Evolutionary conservation across 495 filamentous ascomycete genomes (phyloP).

Genomic region (Xylaria cubensis): DNA sequence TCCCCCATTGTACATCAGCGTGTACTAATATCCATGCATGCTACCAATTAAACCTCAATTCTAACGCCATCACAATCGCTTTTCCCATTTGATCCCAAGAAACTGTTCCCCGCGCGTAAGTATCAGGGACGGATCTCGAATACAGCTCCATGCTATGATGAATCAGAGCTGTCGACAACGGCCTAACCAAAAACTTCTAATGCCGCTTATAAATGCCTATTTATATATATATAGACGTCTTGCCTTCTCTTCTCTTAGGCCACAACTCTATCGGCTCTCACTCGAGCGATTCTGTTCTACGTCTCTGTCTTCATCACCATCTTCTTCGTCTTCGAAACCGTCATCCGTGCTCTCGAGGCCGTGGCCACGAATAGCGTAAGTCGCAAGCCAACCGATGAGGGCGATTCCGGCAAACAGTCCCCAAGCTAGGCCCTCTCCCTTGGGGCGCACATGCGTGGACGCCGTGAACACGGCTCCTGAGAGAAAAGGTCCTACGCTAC

Average conservation of each 20-base stretch:
- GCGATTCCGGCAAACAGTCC: constrained; percentile 81
- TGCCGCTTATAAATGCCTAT: not conserved
- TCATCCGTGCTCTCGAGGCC: constrained; percentile 62
- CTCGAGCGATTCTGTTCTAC: not conserved
- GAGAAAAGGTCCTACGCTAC: constrained; percentile 86
- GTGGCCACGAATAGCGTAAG: constrained; percentile 71
- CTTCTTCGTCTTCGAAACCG: constrained; percentile 40
- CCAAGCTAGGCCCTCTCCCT: constrained; percentile 86
- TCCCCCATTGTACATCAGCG: not conserved
- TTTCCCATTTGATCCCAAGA: not conserved
- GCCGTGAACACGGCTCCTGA: constrained; percentile 84
- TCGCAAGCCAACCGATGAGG: constrained; percentile 77
- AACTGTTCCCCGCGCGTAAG: not conserved
- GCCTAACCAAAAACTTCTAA: constrained; percentile 5
- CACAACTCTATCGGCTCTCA: not conserved
- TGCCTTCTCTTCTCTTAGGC: not conserved
- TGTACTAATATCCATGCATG: not conserved
- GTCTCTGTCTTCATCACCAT: constrained; percentile 28
- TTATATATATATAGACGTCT: not conserved
- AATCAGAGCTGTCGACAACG: not conserved
- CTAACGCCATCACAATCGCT: not conserved
- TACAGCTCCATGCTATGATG: not conserved
- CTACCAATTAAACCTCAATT: not conserved
- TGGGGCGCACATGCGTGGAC: constrained; percentile 69
- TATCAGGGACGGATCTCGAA: not conserved